These are phyloP conservation scores for Tylopilus microsporus DNA, from an alignment of 1,284 basidiomycete species.

Conservation along the genomic window DNA sequence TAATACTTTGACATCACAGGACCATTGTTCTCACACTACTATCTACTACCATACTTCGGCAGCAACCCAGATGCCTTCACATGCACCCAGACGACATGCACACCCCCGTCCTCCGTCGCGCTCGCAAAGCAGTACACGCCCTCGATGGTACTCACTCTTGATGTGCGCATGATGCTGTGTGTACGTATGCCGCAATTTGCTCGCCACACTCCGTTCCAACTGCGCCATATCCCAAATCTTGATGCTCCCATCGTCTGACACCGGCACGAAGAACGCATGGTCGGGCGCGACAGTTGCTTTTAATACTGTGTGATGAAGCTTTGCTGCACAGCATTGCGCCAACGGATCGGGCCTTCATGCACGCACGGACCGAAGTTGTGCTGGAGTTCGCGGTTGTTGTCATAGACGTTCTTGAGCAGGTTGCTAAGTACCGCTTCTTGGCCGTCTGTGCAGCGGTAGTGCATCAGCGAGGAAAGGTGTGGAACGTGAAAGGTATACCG, in stretches of 20 bases:
- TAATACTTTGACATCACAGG: too few relatives aligned
- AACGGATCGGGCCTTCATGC: conserved; percentile 71
- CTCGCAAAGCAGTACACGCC: conserved; percentile 85
- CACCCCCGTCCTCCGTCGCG: conserved; percentile 78
- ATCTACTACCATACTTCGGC: conserved; percentile 64
- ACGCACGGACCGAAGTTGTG: conserved; percentile 86
- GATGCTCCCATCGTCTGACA: conserved; percentile 80
- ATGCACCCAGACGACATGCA: conserved; percentile 81
- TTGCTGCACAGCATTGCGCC: conserved; percentile 66
- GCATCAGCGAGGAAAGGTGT: not conserved
- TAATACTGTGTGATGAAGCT: conserved; percentile 50
- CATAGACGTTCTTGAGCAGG: conserved; percentile 85
- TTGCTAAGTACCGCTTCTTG: conserved; percentile 83
- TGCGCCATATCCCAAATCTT: conserved; percentile 82
- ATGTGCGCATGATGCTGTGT: conserved; percentile 73
- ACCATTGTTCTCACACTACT: too few relatives aligned
- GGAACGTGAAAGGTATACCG: conserved; percentile 43
- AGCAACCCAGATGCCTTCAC: conserved; percentile 54
- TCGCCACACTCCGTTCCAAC: conserved; percentile 73
- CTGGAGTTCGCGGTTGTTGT: conserved; percentile 78
- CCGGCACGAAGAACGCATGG: conserved; percentile 89
- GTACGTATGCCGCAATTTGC: conserved; percentile 71
- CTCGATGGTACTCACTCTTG: conserved; percentile 80
- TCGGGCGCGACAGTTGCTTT: conserved; percentile 66
- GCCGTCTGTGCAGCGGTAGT: conserved; percentile 51